Evolutionary conservation across 768 basidiomycete genomes (phyloP), one percentile per base, ranked within the genome.

Genomic region (Tephrocybe sp.): DNA sequence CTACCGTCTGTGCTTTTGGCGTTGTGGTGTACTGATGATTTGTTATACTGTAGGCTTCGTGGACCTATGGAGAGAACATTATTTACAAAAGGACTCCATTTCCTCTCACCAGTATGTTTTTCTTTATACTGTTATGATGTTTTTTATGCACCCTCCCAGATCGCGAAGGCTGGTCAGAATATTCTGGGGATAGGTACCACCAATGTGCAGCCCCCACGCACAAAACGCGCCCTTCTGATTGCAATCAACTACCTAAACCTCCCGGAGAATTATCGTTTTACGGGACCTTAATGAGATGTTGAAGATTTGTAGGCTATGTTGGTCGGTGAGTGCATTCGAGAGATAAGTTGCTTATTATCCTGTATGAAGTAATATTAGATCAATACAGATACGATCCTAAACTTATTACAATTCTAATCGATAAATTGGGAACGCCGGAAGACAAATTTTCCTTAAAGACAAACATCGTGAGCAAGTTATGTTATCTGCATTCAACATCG

Each of bases 381-480:
- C n/a, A 38, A 7, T 47, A 31, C 18, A 8, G 18, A 13, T 53
- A 48, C n/a, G 5, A 3, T 3, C 19, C 25, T 3, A 28, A 41
- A 1, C 11, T 6, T 3, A 47, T 53, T 5, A 34, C 34, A 4
- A 16, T 53, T 11, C 38, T 53, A 19, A 47, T 41, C 3, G 51
- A 53, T 32, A 40, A 30, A 15, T 27, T 27, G 11, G 45, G n/a
- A 9, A 26, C 35, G 7, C 13, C 40, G 1, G 9, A 21, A 25
- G 5, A 25, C 0, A 16, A 24, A 9, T 34, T 21, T 30, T 25
- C 51, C 9, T 41, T 26, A 5, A 30, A 22, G 7, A 36, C 30
- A 5, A 53, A 44, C 9, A 53, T 53, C 9, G 51, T 53, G 7
- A 26, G 47, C 28, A n/a, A n/a, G n/a, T n/a, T n/a, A n/a, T 12